A percentile compares a stretch with the other conserved stretches of the same genome.
Conservation (phyloP, 2,329 filamentous ascomycete species). For the Aspergillus tamarii region DNA sequence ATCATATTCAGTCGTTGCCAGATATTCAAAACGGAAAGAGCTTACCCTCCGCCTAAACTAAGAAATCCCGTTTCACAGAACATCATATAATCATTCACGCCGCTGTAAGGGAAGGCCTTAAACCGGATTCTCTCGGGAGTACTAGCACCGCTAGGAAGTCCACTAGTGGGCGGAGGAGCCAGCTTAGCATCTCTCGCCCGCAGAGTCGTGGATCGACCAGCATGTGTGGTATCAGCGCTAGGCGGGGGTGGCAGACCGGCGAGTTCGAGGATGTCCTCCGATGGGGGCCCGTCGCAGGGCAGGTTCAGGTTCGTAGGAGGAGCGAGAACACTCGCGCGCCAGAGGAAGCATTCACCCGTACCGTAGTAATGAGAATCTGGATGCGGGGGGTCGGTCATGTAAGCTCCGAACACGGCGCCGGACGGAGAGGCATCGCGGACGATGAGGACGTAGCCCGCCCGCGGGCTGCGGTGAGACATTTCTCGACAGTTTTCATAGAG, state of each 20-base stretch:
- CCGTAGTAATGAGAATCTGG: constrained; percentile 86
- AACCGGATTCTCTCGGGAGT: constrained; percentile 82
- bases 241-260: constrained; percentile 70
- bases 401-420: constrained; percentile 77
- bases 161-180: constrained; percentile 10
- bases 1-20: too few species aligned
- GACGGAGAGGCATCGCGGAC: constrained; percentile 67
- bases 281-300: constrained; percentile 22
- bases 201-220: constrained; percentile 63
- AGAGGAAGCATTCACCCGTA: constrained; percentile 94
- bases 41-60: constrained; percentile 77
- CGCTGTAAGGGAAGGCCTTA: constrained; percentile 95
- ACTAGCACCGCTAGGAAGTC: constrained; percentile 50
- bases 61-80: constrained; percentile 85
- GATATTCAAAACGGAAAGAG: constrained; percentile 12
- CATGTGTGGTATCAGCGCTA: constrained; percentile 65
- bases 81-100: constrained; percentile 95
- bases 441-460: constrained; percentile 88
- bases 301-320: constrained; percentile 24
- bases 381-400: constrained; percentile 85
- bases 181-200: constrained; percentile 38
- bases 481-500: constrained; percentile 78
- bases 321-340: constrained; percentile 72
- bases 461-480: constrained; percentile 64
- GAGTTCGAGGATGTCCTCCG: constrained; percentile 51